Percentiles rank a stretch among this genome's conserved stretches.
Evolutionary conservation across 176 grass and related monocot species (phyloP).

Genomic region (Phoenix dactylifera): DNA sequence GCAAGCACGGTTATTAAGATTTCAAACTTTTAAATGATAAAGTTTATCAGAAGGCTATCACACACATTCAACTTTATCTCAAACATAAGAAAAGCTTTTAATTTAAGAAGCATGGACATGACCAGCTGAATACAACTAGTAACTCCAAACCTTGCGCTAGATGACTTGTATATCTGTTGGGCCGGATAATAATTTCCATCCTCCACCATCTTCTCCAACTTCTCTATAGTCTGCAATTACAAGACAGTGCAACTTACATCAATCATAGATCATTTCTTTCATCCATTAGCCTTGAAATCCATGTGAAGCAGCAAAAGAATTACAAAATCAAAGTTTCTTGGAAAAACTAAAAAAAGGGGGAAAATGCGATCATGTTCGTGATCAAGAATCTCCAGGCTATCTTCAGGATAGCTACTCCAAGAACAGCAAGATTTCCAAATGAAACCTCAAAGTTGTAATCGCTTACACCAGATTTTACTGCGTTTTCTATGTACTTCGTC

Average conservation of each 20-base stretch:
- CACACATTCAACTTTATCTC: background rate
- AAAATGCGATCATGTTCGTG: no score
- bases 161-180: constrained; percentile 93
- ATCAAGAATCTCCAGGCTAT: no score
- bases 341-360: no score
- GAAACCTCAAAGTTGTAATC: no score
- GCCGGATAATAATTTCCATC: constrained; percentile 79
- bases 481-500: background rate
- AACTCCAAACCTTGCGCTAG: constrained; percentile 56
- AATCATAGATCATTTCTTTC: background rate
- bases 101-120: constrained; percentile 1
- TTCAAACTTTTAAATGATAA: background rate
- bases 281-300: background rate
- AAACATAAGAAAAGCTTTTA: constrained; percentile 1
- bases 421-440: no score
- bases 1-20: background rate
- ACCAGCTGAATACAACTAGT: background rate
- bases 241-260: background rate
- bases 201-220: constrained; percentile 59
- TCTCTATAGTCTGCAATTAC: constrained; percentile 61
- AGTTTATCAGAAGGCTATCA: background rate
- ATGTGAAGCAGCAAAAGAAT: background rate
- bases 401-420: no score
- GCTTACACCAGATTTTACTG: background rate
- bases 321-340: background rate